Percentiles rank a stretch among this genome's conserved stretches.
Evolutionary conservation across 83 land plant genomes (phyloP).

Genomic region (Diphasiastrum complanatum): DNA sequence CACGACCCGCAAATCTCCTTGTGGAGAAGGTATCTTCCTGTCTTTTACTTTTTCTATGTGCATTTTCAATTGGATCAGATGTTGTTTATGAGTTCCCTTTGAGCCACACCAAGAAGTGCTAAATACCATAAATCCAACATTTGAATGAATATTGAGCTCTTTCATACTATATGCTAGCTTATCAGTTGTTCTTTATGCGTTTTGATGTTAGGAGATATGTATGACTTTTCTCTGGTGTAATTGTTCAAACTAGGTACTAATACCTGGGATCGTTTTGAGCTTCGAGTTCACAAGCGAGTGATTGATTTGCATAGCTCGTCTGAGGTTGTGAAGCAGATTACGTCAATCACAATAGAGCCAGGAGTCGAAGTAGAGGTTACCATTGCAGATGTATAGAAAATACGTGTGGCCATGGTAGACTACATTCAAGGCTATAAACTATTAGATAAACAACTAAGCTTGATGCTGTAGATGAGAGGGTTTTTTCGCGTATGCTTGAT

Average conservation of each 20-base stretch:
- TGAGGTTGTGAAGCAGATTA: constrained; percentile 55
- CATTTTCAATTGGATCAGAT: background rate
- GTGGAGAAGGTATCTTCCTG: constrained; percentile 92
- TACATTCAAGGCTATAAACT: too few species aligned
- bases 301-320: constrained; percentile 26
- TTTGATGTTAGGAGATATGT: background rate
- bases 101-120: too few species aligned
- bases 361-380: constrained; percentile 80
- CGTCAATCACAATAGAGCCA: constrained; percentile 73
- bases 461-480: too few species aligned
- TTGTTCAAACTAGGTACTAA: constrained; percentile 39
- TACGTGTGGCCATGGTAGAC: too few species aligned
- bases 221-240: background rate
- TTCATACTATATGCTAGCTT: background rate
- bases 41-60: too few species aligned
- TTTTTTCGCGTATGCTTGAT: too few species aligned
- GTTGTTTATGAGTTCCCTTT: background rate
- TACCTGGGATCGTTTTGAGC: constrained; percentile 22
- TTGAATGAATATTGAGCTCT: too few species aligned
- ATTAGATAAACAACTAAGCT: too few species aligned
- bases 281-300: constrained; percentile 28
- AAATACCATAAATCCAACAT: too few species aligned
- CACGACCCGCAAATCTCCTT: constrained; percentile 87
- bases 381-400: constrained; percentile 49
- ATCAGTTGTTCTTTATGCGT: background rate